These are phyloP conservation scores for Cercospora sp. DNA, from an alignment of 2,329 filamentous ascomycete species.

Conservation along the genomic window DNA sequence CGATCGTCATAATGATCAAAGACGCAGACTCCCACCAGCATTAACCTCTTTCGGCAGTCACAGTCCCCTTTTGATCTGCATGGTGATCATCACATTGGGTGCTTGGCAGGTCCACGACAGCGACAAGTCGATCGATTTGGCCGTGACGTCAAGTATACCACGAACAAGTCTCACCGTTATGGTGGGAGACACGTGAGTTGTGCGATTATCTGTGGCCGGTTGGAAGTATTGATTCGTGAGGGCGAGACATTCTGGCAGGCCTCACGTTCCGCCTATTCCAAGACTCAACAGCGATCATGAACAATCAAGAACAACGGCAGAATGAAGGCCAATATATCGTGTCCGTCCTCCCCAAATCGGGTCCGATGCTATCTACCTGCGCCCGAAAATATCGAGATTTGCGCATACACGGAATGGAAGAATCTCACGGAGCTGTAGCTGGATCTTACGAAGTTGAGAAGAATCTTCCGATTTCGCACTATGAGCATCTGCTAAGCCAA, in stretches of 20 bases:
- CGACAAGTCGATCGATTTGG: not conserved
- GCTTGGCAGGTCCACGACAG: not conserved
- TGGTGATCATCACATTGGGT: not conserved
- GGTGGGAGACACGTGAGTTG: not conserved
- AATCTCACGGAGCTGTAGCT: not conserved
- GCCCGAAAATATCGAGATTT: not conserved
- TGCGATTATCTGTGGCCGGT: not conserved
- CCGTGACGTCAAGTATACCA: not conserved
- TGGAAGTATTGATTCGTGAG: not conserved
- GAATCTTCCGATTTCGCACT: not conserved
- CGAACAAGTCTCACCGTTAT: not conserved
- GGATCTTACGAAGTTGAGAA: not conserved
- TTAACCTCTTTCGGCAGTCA: not conserved
- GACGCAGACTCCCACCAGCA: not conserved
- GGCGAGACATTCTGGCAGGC: not conserved
- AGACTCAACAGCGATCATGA: not conserved
- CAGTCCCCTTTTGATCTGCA: not conserved
- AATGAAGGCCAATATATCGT: not conserved
- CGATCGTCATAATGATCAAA: not conserved
- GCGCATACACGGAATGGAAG: not conserved
- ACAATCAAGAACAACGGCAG: not conserved
- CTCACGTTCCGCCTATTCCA: not conserved
- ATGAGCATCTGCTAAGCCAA: not conserved
- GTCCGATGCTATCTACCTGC: not conserved
- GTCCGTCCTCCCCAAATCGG: not conserved